phyloP scores from a whole-genome alignment of 1,284 basidiomycete species.

The Apiotrichum porosum region DNA sequence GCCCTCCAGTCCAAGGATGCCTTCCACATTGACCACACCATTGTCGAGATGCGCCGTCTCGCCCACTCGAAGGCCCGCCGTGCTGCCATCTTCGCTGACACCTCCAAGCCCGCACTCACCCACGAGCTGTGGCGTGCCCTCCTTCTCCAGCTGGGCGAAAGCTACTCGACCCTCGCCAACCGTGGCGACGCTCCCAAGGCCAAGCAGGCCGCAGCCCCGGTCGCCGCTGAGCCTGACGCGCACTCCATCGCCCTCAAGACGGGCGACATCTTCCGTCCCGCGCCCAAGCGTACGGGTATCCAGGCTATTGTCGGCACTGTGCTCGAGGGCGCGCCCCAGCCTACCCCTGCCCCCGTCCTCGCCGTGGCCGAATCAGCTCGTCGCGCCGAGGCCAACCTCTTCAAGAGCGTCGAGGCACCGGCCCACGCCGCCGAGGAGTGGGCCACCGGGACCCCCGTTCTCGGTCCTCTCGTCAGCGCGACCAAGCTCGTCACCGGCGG shows the following conservation, averaged over 20 bases:
- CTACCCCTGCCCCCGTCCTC: constrained; percentile 15
- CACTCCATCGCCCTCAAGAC: constrained; percentile 31
- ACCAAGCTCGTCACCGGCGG: constrained; percentile 10
- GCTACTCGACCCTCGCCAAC: constrained; percentile 20
- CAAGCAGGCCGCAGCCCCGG: neutral
- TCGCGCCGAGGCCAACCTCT: constrained; percentile 8
- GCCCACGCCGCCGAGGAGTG: constrained; percentile 10
- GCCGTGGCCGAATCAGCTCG: constrained; percentile 7
- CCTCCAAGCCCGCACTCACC: constrained; percentile 25
- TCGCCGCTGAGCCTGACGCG: constrained; percentile 16
- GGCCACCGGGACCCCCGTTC: constrained; percentile 8
- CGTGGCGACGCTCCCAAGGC: constrained; percentile 15
- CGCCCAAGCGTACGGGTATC: constrained; percentile 23
- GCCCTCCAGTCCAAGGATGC: constrained; percentile 31
- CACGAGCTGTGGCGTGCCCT: constrained; percentile 35
- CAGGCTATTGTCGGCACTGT: constrained; percentile 18
- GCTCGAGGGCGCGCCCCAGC: constrained; percentile 32
- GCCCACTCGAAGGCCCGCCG: constrained; percentile 25
- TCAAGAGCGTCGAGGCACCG: constrained; percentile 12
- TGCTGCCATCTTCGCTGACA: constrained; percentile 33
- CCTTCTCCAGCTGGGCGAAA: constrained; percentile 29
- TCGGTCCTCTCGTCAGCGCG: constrained; percentile 6
- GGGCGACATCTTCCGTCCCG: constrained; percentile 39
- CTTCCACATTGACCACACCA: constrained; percentile 40
- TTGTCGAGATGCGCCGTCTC: constrained; percentile 42